Evolutionary conservation across 2,329 filamentous ascomycete genomes (phyloP), one percentile per base, ranked within the genome.

Genomic region (Bimuria novae-zelandiae): DNA sequence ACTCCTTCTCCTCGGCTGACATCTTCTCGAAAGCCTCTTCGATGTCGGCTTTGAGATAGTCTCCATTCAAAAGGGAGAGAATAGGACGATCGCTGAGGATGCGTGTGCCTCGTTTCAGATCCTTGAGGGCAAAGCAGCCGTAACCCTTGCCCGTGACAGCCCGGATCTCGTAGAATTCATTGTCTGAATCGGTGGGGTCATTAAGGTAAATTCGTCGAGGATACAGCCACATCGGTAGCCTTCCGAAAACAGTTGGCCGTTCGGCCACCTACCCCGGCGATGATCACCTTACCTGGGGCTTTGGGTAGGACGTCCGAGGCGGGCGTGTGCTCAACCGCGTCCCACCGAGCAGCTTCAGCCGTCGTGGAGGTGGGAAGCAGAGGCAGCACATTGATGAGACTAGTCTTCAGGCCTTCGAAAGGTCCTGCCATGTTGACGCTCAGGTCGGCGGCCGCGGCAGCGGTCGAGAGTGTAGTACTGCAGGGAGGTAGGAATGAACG

Each of bases 81-180:
- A 78, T 69, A 0, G 77, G 71, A 1, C 54, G 23, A 44, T 79
- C 77, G 22, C 64, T 64, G 11, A 79, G 65, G 46, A 79, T 74
- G 25, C 70, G 70, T 1, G 73, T 75, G 11, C 76, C 75, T 19
- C 59, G 63, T 27, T 65, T 49, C 37, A 80, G 73, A 17, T 43
- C n/a, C 7, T 56, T 51, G 3, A 63, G 56, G 1, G 77, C 77
- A 52, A 79, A 70, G 47, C 75, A 70, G 42, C 77, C 77, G 25
- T 76, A 70, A 17, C 77, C 77, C 57, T 76, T 78, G 32, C 66
- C 65, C 0, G 70, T 63, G 4, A 73, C 61, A 4, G 58, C 55
- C 21, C 60, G 64, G 45, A 76, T 53, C 19, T 69, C 66, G 22
- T 71, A 73, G 52, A 59, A 67, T 1, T 60, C 55, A 37, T 68